Base-by-base conservation (phyloP, 768 basidiomycete species). In the Dacryopinax primogenitus region DNA sequence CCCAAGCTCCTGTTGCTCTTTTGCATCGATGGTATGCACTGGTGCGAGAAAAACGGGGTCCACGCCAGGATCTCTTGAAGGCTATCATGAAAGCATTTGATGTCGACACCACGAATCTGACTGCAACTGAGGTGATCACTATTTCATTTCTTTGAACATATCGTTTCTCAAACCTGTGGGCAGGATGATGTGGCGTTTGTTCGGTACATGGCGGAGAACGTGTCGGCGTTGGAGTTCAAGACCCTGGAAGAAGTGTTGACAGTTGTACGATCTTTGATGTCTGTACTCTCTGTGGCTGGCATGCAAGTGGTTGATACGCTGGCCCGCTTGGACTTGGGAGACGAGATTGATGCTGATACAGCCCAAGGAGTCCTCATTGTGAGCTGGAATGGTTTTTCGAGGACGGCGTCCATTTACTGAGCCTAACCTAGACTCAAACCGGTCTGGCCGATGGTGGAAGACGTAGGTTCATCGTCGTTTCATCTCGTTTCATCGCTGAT, bases 141-240 rank as follows among this genome's bases (percentile, higher is more conserved):
- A 15, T 45, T 65, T 18, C 3, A 6, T 37, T 44, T 44, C 41
- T 23, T 7, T 44, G 4, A 44, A 36, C 66, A 30, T 28, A 2
- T 6, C 2, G 21, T 34, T 37, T 9, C 23, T 16, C 13, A 1
- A 1, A 2, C 3, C 13, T 33, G 15, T 30, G 51, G 15, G 26
- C 68, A 93, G 87, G 83, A 88, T 67, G 90, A 96, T 70, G 80
- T 94, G 63, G 84, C 87, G 62, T 92, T 97, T 72, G 82, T 82
- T 2, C 86, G 93, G 64, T 99, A 92, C 76, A 89, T 97, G 84
- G 87, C 91, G 0, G 96, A 98, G 73, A 97, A 97, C 71, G 87
- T 98, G 66, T 82, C 93, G 0, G 78, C 87, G 0, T 84, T 99
- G 67, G 93, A 98, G 34, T 98, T 94, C 79, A 97, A 92, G 77